Evolutionary conservation across 2,329 filamentous ascomycete species (phyloP).

Genomic region (Apiospora koreana): DNA sequence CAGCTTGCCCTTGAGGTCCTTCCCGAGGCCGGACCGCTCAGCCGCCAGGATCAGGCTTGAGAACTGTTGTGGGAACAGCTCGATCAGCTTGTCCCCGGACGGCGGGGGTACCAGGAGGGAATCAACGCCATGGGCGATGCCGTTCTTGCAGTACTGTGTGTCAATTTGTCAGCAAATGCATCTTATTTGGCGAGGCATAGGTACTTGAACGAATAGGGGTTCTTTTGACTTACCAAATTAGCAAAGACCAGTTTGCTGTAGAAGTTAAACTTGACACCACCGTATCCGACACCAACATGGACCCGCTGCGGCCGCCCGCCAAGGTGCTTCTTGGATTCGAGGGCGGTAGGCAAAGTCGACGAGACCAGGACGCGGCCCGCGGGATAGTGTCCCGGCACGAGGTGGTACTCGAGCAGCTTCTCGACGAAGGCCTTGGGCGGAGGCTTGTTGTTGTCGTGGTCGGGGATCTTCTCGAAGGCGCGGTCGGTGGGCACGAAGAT

Average conservation of each 20-base stretch:
- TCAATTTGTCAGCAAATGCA: not conserved
- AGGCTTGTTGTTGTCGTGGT: constrained; percentile 47
- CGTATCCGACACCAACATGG: constrained; percentile 61
- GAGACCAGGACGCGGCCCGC: constrained; percentile 65
- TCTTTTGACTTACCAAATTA: constrained; percentile 61
- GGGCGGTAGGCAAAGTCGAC: constrained; percentile 73
- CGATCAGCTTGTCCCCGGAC: constrained; percentile 48
- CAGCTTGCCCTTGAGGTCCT: constrained; percentile 56
- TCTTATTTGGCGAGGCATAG: not conserved
- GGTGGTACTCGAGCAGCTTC: constrained; percentile 72
- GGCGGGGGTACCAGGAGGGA: constrained; percentile 77
- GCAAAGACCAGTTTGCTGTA: constrained; percentile 69
- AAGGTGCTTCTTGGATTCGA: constrained; percentile 57
- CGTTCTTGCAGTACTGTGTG: constrained; percentile 69
- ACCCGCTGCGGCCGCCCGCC: constrained; percentile 72
- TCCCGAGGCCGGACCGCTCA: constrained; percentile 70
- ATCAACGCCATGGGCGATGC: constrained; percentile 78
- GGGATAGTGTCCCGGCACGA: constrained; percentile 68
- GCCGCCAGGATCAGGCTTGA: constrained; percentile 77
- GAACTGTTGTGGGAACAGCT: constrained; percentile 74
- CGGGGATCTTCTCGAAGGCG: constrained; percentile 67
- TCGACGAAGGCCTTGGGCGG: constrained; percentile 71
- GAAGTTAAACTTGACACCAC: constrained; percentile 74
- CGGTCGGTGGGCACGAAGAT: constrained; percentile 78
- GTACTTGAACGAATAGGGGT: too few relatives aligned